Conservation (phyloP, 2,329 filamentous ascomycete genomes). For the Metarhizium rileyi region DNA sequence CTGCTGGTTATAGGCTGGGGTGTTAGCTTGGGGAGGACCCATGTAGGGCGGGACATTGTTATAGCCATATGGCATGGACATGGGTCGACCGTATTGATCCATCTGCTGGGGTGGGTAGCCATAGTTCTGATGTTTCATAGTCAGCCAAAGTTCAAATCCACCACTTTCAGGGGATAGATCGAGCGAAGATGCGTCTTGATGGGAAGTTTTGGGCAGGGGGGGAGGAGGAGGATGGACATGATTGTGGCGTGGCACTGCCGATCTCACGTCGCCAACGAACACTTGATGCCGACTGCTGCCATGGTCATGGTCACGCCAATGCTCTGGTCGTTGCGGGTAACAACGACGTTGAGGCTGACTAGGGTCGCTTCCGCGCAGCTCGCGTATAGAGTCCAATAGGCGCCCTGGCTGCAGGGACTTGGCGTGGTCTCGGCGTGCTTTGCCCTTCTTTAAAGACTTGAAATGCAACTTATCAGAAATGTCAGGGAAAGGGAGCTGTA, state of each 20-base stretch:
- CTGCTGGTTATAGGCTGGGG: conserved; percentile 40
- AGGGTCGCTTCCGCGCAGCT: conserved; percentile 23
- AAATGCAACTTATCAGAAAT: conserved; percentile 23
- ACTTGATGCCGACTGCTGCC: conserved; percentile 11
- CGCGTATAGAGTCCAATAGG: conserved; percentile 27
- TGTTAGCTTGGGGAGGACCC: conserved; percentile 32
- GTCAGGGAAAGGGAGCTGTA: conserved; percentile 38
- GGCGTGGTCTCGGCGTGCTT: conserved; percentile 36
- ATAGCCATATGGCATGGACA: conserved; percentile 33
- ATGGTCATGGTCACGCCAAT: conserved; percentile 19
- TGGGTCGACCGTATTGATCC: conserved; percentile 29
- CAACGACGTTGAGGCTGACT: conserved; percentile 30
- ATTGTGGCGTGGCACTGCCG: conserved; percentile 3
- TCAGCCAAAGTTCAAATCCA: conserved; percentile 67
- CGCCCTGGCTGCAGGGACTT: conserved; percentile 32
- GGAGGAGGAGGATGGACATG: conserved; percentile 7
- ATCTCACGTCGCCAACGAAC: conserved; percentile 10
- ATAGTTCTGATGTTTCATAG: conserved; percentile 56
- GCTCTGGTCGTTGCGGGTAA: conserved; percentile 36
- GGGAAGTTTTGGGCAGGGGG: background rate
- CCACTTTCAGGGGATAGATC: conserved; percentile 61
- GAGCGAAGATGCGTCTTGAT: conserved; percentile 23
- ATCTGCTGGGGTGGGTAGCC: conserved; percentile 38
- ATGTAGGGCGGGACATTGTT: conserved; percentile 42
- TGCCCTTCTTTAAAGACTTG: conserved; percentile 35